phyloP scores from a whole-genome alignment of 2,329 filamentous ascomycete species.

The Neopestalotiopsis sp. region DNA sequence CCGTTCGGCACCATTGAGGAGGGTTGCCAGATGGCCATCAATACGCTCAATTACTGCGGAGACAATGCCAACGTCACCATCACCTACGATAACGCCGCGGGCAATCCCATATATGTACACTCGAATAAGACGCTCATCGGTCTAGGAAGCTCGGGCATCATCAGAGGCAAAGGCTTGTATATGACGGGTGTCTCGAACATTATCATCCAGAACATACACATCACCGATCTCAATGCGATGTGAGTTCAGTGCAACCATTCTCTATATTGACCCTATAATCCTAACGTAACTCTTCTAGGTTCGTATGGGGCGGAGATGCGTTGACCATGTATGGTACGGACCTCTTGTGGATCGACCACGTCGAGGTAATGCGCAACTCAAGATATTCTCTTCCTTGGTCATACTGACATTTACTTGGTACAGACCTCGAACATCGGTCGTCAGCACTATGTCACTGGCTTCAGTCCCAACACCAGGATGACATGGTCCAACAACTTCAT shows the following conservation, averaged over 20 bases:
- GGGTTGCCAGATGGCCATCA: conserved; percentile 13
- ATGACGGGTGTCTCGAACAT: conserved; percentile 56
- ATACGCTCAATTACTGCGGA: conserved; percentile 16
- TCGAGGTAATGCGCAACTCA: no score
- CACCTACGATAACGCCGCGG: conserved; percentile 54
- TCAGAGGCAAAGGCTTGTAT: conserved; percentile 59
- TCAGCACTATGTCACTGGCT: conserved; percentile 46
- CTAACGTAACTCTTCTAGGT: no score
- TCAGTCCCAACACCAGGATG: conserved; percentile 38
- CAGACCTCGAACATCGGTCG: conserved; percentile 39
- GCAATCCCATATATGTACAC: conserved; percentile 47
- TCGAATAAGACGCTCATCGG: no score
- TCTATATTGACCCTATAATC: no score
- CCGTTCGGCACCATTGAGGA: not conserved
- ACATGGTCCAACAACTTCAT: conserved; percentile 53
- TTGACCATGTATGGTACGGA: no score
- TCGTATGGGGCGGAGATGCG: no score
- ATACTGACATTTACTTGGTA: no score
- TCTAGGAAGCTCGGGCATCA: conserved; percentile 47
- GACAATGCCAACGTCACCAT: conserved; percentile 30
- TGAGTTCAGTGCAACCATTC: no score
- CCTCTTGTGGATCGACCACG: no score
- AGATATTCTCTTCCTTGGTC: no score
- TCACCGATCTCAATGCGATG: conserved; percentile 47
- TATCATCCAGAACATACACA: conserved; percentile 62